A percentile compares a stretch with the other conserved stretches of the same genome.
Conservation (phyloP, 1,139 yeast genomes). For the Pneumocystis jirovecii region DNA sequence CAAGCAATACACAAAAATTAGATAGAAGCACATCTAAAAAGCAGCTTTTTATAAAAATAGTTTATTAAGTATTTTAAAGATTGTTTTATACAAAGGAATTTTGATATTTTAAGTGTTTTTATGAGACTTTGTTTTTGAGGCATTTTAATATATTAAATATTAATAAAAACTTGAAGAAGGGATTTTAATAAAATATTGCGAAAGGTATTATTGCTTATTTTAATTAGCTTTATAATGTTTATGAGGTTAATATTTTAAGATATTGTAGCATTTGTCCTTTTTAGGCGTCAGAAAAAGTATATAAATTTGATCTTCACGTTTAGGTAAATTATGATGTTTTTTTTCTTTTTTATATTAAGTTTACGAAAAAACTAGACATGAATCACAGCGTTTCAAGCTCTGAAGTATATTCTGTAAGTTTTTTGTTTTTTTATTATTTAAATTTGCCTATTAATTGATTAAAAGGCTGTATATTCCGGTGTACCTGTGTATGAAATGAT, state of each 20-base stretch:
- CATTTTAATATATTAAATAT: not conserved
- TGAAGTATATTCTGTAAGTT: not conserved
- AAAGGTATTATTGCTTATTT: not conserved
- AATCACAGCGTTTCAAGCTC: not conserved
- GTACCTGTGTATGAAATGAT: constrained; percentile 56
- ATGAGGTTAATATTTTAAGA: not conserved
- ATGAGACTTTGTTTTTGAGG: not conserved
- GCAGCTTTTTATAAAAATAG: not conserved
- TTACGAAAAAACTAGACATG: not conserved
- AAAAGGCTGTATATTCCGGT: constrained; percentile 43
- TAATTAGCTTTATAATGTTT: not conserved
- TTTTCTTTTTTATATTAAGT: not conserved
- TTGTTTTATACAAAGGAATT: not conserved
- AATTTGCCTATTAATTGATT: not conserved
- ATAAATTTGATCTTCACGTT: not conserved
- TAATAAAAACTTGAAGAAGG: not conserved
- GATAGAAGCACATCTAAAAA: not conserved
- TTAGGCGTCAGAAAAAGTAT: not conserved
- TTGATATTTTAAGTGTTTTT: not conserved
- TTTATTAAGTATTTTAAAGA: not conserved
- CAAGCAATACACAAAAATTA: not conserved
- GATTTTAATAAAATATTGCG: not conserved
- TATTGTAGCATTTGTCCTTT: not conserved
- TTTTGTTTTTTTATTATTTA: not conserved
- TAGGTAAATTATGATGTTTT: not conserved